A percentile compares a stretch with the other conserved stretches of the same genome.
Conservation (phyloP, 2,329 filamentous ascomycete species). For the Paraconiothyrium sp. region DNA sequence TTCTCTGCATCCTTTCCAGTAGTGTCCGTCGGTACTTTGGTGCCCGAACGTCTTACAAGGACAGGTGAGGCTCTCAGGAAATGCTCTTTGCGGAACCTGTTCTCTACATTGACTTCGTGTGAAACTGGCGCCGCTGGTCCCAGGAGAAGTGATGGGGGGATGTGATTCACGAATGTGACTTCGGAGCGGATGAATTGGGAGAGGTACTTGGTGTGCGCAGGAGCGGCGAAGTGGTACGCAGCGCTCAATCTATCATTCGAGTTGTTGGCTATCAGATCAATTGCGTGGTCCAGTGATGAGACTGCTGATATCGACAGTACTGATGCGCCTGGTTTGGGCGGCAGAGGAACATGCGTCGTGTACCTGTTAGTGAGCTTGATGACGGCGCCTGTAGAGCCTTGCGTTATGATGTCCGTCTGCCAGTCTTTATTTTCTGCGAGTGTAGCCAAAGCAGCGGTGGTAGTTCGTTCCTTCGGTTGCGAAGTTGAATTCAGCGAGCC, state of each 20-base stretch:
- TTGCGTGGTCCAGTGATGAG: slow-evolving; percentile 64
- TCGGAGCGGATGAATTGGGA: slow-evolving; percentile 64
- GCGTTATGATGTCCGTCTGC: slow-evolving; percentile 32
- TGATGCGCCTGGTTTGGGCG: slow-evolving; percentile 53
- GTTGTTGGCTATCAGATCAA: slow-evolving; percentile 55
- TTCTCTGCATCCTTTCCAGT: slow-evolving; percentile 25
- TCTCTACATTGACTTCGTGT: slow-evolving; percentile 28
- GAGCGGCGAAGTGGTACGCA: slow-evolving; percentile 63
- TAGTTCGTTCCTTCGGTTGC: slow-evolving; percentile 22
- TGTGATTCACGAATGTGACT: slow-evolving; percentile 65
- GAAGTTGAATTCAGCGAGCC: slow-evolving; percentile 7
- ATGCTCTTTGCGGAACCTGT: slow-evolving; percentile 30
- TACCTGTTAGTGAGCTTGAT: slow-evolving; percentile 39
- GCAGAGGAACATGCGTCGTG: slow-evolving; percentile 18
- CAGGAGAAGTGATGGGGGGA: slow-evolving; percentile 64
- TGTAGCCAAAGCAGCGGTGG: slow-evolving; percentile 18
- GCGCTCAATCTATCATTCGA: slow-evolving; percentile 52
- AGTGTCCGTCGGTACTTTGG: slow-evolving; percentile 22
- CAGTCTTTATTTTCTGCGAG: slow-evolving; percentile 31
- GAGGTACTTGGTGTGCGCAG: slow-evolving; percentile 66
- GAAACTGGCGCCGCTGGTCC: slow-evolving; percentile 35
- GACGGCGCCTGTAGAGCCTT: slow-evolving; percentile 31
- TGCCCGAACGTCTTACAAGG: slow-evolving; percentile 26
- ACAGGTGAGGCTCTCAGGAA: slow-evolving; percentile 33
- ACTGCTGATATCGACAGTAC: slow-evolving; percentile 59